Evolutionary conservation across 257 asterid species (phyloP), one percentile per base, ranked within the genome.

Genomic region (Solanum boliviense): DNA sequence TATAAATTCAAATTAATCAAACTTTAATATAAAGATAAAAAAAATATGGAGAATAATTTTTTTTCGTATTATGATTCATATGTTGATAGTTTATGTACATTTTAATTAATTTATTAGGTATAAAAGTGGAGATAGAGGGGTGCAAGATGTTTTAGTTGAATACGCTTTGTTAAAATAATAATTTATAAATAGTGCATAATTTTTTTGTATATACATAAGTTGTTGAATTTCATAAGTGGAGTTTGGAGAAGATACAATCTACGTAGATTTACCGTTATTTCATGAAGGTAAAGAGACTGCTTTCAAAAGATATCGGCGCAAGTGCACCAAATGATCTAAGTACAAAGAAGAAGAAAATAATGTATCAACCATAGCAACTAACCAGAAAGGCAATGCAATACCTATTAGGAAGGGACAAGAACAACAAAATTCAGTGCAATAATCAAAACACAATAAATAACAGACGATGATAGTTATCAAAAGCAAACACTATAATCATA

Each of bases 231-330:
- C 67, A 58, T 0, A 7, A 58, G 25, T 58, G 25, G 1, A 21
- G 3, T 20, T 20, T 8, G 68, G 2, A 1, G 12, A 20, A 4
- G 6, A 0, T 58, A 58, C 5, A 58, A 4, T 21, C 1, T 21
- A 21, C 1, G 1, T 41, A 41, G 48, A 11, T 41, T 11, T 41
- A 41, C 1, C 15, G 0, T 41, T 41, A 41, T 15, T 11, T 41
- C 15, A 2, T 11, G 5, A 1, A 41, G 15, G 1, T 41, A 11
- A 1, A 41, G 2, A 41, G 0, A 41, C 0, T 41, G 5, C 0
- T 41, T 41, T 41, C 48, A 41, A 11, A 41, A 41, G 15, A 41
- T 11, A 41, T 11, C 5, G 48, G 48, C 48, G 0, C 48, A 41
- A 11, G 48, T 41, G 48, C 48, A 41, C 48, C 1, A 5, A 48